Evolutionary conservation across 1,139 yeast genomes (phyloP).

Genomic region (Eremothecium coryli): DNA sequence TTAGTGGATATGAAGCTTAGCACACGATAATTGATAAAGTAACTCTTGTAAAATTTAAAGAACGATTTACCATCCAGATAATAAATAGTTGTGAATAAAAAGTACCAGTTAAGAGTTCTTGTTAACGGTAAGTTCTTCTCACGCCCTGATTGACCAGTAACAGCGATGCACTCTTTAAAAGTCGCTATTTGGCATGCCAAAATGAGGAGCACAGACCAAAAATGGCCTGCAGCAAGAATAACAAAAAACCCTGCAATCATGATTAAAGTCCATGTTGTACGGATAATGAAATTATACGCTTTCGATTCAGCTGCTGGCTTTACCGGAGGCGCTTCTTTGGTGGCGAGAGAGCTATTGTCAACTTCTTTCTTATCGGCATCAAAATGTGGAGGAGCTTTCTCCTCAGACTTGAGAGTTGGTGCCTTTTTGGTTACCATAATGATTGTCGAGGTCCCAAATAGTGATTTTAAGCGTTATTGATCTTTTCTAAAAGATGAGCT

Average conservation of each 20-base stretch:
- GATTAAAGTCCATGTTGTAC: slow-evolving; percentile 92
- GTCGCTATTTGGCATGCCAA: slow-evolving; percentile 69
- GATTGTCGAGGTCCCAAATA: no score
- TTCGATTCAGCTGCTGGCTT: slow-evolving; percentile 19
- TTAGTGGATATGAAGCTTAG: slow-evolving; percentile 44
- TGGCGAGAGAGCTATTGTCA: background rate
- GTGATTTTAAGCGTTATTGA: no score
- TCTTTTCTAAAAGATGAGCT: no score
- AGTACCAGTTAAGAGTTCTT: slow-evolving; percentile 83
- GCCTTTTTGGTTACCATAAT: background rate
- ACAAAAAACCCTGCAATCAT: slow-evolving; percentile 73
- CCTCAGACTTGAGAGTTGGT: background rate
- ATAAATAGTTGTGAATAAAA: slow-evolving; percentile 69
- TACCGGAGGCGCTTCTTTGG: background rate
- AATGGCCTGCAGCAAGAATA: slow-evolving; percentile 78
- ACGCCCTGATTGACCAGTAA: slow-evolving; percentile 75
- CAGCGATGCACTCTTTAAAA: slow-evolving; percentile 83
- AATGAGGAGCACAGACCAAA: slow-evolving; percentile 66
- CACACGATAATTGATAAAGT: slow-evolving; percentile 37
- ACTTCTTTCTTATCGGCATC: background rate
- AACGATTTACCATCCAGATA: slow-evolving; percentile 83
- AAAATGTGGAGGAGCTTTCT: no score
- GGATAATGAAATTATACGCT: slow-evolving; percentile 48
- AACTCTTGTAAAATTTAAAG: slow-evolving; percentile 41
- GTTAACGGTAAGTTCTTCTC: slow-evolving; percentile 79